Evolutionary conservation across 768 basidiomycete species (phyloP).

Genomic region (Agaricus subrufescens): DNA sequence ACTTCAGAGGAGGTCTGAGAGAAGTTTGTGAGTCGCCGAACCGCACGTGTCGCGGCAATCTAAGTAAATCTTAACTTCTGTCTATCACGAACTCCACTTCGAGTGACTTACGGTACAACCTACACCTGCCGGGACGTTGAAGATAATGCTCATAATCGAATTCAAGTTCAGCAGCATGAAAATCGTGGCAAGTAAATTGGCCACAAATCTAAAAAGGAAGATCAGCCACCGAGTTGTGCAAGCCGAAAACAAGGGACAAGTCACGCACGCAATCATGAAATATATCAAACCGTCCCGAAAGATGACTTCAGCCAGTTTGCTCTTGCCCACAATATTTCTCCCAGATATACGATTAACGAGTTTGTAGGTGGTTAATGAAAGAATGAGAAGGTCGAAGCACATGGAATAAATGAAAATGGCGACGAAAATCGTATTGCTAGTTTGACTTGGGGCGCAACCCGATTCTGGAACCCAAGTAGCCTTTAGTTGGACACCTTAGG

Average conservation of each 20-base stretch:
- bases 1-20: constrained; percentile 35
- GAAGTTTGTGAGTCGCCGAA: constrained; percentile 55
- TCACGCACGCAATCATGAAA: constrained; percentile 63
- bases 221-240: background rate
- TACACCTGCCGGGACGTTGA: constrained; percentile 61
- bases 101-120: constrained; percentile 39
- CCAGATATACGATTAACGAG: constrained; percentile 27
- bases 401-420: constrained; percentile 76
- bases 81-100: too few species aligned
- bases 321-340: constrained; percentile 24
- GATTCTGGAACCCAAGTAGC: constrained; percentile 44
- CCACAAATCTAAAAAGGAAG: constrained; percentile 32
- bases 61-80: constrained; percentile 14
- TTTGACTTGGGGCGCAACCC: constrained; percentile 51
- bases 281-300: constrained; percentile 73
- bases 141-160: constrained; percentile 60
- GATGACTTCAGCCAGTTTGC: constrained; percentile 55
- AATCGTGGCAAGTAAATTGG: constrained; percentile 40
- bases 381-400: constrained; percentile 63
- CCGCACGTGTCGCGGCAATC: constrained; percentile 59
- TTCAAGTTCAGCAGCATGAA: constrained; percentile 68
- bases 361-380: constrained; percentile 57
- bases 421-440: constrained; percentile 60
- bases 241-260: too few species aligned
- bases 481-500: constrained; percentile 54